Evolutionary conservation across 148 eudicot genomes (phyloP).

Genomic region (Salicornia ramosissima): DNA sequence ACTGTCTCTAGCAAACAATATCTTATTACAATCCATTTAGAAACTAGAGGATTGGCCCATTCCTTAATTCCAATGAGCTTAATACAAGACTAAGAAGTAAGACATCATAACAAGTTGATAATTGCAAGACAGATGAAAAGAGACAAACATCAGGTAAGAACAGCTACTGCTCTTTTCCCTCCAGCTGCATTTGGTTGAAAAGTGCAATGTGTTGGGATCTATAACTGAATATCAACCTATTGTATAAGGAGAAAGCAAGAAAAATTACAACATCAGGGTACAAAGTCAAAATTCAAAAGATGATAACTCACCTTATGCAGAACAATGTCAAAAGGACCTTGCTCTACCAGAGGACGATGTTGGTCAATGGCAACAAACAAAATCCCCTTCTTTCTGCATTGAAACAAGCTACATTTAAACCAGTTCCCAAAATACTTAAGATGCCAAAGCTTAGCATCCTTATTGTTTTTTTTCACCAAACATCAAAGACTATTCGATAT

Average conservation of each 20-base stretch:
- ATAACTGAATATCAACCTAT: neutral
- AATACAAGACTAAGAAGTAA: neutral
- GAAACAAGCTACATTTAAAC: constrained; percentile 11
- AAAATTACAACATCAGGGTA: neutral
- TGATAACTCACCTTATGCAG: constrained; percentile 53
- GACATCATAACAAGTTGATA: neutral
- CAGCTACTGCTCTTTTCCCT: constrained; percentile 2
- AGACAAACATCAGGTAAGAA: neutral
- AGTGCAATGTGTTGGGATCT: neutral
- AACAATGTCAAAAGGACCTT: constrained; percentile 70
- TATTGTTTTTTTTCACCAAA: neutral
- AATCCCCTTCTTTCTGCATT: constrained; percentile 56
- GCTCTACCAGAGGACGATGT: constrained; percentile 50
- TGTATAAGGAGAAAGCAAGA: neutral
- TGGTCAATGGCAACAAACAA: constrained; percentile 57
- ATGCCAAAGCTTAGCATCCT: neutral
- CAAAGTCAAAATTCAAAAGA: neutral
- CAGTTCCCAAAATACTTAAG: neutral
- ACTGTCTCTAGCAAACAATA: no score
- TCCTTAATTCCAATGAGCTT: neutral
- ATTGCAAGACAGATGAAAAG: neutral
- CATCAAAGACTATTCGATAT: neutral
- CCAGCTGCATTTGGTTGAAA: neutral
- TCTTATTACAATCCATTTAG: neutral
- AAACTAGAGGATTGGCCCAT: neutral